Base-by-base conservation (phyloP, 176 grass and related monocot genomes). In the Canna indica region DNA sequence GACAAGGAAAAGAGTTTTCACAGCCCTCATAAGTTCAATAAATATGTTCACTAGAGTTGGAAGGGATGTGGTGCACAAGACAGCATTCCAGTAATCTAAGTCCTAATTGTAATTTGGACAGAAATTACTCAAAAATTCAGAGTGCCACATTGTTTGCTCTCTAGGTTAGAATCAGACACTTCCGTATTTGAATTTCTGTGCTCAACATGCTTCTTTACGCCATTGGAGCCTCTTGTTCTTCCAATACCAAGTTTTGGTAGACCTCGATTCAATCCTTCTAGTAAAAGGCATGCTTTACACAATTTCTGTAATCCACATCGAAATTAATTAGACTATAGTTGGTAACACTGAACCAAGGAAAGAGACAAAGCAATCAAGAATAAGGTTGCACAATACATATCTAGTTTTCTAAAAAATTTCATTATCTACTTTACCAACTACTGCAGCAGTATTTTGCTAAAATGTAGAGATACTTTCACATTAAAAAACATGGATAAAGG, bases 181-280 rank as follows among this genome's bases (percentile, higher is more conserved):
- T 73, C 79, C 9, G 78, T 46, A 58, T 20, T 69, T 67, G 62
- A 74, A 65, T 29, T 73, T 77, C 29, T 79, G 29, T 59, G 68
- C 15, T 79, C 71, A 29, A 47, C 20, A 26, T 77, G 62, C 27
- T 72, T 64, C 24, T 80, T 77, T 24, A 60, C 75, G 60, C 58
- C 80, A 79, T 62, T 72, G 26, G 7, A 1, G 3, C 16, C 68
- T 77, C 79, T 91, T 53, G 69, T 35, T 52, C 88, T 92, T 73
- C 89, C 94, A 71, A 97, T 85, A 61, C 89, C 89, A 53, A 97
- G 83, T 77, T 92, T 90, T 26, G 86, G 86, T 68, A 92, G 68
- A 70, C 94, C 94, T 75, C 89, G 77, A 63, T 90, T 97, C 75
- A 97, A 87, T 46, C 89, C 84, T 0, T 92, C 89, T 59, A 97